Evolutionary conservation across 305 asterid species (phyloP).

Genomic region (Ruellia speciosa): DNA sequence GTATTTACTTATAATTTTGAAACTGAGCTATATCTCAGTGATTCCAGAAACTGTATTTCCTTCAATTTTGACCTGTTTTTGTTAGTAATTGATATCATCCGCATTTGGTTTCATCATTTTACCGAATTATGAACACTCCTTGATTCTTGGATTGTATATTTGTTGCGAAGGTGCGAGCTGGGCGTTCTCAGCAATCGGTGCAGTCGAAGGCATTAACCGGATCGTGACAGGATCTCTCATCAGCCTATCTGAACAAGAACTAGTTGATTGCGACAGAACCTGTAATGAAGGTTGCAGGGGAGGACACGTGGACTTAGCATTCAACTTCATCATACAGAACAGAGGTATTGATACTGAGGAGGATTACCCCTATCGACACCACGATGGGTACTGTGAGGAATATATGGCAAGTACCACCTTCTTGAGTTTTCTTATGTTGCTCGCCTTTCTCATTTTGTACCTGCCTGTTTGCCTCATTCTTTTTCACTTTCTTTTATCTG

Average conservation of each 20-base stretch:
- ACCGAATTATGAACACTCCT: neutral
- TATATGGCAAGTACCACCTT: slow-evolving; percentile 40
- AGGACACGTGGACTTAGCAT: slow-evolving; percentile 89
- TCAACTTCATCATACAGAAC: slow-evolving; percentile 56
- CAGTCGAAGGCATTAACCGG: slow-evolving; percentile 85
- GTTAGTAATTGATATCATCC: too few species aligned
- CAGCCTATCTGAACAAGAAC: slow-evolving; percentile 90
- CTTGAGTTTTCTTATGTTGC: neutral
- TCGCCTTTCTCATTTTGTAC: neutral
- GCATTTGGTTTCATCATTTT: too few species aligned
- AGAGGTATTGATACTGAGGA: slow-evolving; percentile 77
- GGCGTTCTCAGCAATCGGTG: slow-evolving; percentile 96
- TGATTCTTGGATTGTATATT: neutral
- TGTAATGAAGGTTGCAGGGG: slow-evolving; percentile 77
- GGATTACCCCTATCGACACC: slow-evolving; percentile 65
- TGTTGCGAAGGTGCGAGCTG: slow-evolving; percentile 73
- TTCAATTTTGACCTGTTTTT: too few species aligned
- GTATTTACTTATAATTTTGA: neutral
- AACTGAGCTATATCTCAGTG: neutral
- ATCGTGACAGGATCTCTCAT: slow-evolving; percentile 68
- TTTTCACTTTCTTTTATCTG: slow-evolving; percentile 2
- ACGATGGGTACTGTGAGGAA: slow-evolving; percentile 49
- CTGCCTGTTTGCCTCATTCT: neutral
- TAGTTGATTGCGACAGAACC: slow-evolving; percentile 74
- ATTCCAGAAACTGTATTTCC: too few species aligned